phyloP scores from a whole-genome alignment of 2,329 filamentous ascomycete genomes.

The Fusarium sp. region DNA sequence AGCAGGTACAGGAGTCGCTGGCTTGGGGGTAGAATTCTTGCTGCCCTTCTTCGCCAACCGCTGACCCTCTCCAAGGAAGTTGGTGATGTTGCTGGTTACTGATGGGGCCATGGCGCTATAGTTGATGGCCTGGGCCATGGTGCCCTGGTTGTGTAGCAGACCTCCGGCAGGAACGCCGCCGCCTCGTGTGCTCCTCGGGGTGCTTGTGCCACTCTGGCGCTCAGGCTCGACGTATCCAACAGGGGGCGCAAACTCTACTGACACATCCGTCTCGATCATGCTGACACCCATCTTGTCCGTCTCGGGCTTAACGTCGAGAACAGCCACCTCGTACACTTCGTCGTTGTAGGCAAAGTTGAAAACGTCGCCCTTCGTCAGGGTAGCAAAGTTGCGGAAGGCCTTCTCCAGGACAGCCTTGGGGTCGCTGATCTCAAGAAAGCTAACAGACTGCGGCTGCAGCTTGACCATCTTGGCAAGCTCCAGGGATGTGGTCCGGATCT shows the following conservation, averaged over 20 bases:
- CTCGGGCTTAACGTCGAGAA: slow-evolving; percentile 90
- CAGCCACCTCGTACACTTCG: slow-evolving; percentile 88
- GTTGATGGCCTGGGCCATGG: slow-evolving; percentile 98
- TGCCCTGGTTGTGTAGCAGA: slow-evolving; percentile 81
- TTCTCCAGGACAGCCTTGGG: slow-evolving; percentile 97
- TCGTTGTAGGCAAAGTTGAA: slow-evolving; percentile 99
- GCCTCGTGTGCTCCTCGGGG: slow-evolving; percentile 70
- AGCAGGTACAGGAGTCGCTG: slow-evolving; percentile 70
- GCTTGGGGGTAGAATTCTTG: slow-evolving; percentile 71
- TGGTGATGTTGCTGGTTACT: slow-evolving; percentile 72
- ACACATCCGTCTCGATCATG: slow-evolving; percentile 95
- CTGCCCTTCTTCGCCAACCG: slow-evolving; percentile 82
- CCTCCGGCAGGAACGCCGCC: slow-evolving; percentile 74
- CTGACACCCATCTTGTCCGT: slow-evolving; percentile 84
- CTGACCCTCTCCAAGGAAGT: slow-evolving; percentile 82
- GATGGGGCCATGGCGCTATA: slow-evolving; percentile 88
- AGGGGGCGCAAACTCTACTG: slow-evolving; percentile 93
- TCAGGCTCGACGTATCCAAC: slow-evolving; percentile 93
- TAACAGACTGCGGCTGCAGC: slow-evolving; percentile 89
- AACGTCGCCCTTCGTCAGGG: slow-evolving; percentile 88
- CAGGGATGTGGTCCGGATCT: slow-evolving; percentile 93
- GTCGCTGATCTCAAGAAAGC: slow-evolving; percentile 96
- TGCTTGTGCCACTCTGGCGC: slow-evolving; percentile 81
- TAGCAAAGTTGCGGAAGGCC: slow-evolving; percentile 94
- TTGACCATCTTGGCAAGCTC: slow-evolving; percentile 93